Percentiles rank a stretch among this genome's conserved stretches.
Conservation (phyloP, 2,329 filamentous ascomycete genomes). For the Phoma sp. region DNA sequence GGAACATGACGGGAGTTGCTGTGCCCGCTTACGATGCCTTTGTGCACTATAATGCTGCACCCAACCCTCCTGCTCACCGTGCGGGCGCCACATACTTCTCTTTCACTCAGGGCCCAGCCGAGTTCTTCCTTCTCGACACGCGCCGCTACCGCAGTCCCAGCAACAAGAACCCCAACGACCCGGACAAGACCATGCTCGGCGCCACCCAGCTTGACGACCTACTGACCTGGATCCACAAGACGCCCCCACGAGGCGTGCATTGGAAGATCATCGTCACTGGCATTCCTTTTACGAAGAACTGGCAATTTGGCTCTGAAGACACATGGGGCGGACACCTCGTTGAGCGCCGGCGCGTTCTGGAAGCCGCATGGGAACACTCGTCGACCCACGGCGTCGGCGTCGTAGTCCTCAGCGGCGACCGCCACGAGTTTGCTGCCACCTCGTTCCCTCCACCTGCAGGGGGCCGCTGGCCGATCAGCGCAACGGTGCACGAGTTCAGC, state of each 20-base stretch:
- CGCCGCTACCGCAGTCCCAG: conserved; percentile 79
- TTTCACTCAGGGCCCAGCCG: conserved; percentile 87
- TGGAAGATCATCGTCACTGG: conserved; percentile 95
- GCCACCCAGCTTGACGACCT: conserved; percentile 78
- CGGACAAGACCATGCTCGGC: conserved; percentile 87
- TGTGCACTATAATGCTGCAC: conserved; percentile 80
- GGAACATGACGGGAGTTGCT: conserved; percentile 82
- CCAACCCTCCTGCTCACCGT: conserved; percentile 77
- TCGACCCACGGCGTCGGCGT: conserved; percentile 73
- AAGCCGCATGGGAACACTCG: conserved; percentile 92
- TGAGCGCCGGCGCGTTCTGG: conserved; percentile 79
- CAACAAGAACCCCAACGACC: conserved; percentile 65
- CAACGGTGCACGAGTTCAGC: conserved; percentile 82
- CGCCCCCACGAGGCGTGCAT: conserved; percentile 76
- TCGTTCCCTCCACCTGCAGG: conserved; percentile 70
- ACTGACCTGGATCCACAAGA: conserved; percentile 74
- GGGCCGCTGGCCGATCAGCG: conserved; percentile 57
- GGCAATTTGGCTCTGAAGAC: conserved; percentile 84
- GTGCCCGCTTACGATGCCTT: conserved; percentile 82
- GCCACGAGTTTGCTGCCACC: conserved; percentile 97
- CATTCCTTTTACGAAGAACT: conserved; percentile 97
- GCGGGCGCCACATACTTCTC: conserved; percentile 80
- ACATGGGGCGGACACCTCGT: conserved; percentile 92
- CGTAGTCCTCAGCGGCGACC: conserved; percentile 84
- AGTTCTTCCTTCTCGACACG: conserved; percentile 95